Evolutionary conservation across 306 rosid genomes (phyloP).

Genomic region (Quercus parvula): DNA sequence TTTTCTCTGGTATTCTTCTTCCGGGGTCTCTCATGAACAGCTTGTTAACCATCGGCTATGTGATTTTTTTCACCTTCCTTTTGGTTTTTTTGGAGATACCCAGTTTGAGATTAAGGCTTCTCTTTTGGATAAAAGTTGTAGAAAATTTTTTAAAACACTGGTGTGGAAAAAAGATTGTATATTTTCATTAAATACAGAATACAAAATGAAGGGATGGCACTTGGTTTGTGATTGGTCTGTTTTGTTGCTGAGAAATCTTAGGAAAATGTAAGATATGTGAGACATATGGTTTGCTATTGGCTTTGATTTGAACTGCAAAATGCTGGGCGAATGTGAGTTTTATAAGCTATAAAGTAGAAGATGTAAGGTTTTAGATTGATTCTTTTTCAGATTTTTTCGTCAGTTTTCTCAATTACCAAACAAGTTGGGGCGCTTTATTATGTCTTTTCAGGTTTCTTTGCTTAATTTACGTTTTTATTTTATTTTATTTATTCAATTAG

Average conservation of each 20-base stretch:
- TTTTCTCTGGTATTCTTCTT: not conserved
- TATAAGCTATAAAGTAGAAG: constrained; percentile 13
- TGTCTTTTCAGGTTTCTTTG: constrained; percentile 14
- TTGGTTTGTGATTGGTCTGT: not conserved
- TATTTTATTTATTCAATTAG: not conserved
- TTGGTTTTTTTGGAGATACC: not conserved
- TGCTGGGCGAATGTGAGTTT: not conserved
- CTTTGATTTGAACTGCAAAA: not conserved
- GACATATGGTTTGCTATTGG: not conserved
- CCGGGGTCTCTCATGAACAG: constrained; percentile 12
- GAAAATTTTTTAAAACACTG: too few species aligned
- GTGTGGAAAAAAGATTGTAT: too few species aligned
- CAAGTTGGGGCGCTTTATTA: constrained; percentile 9
- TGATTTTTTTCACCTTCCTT: constrained; percentile 3
- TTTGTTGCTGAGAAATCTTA: constrained; percentile 14
- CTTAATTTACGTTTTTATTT: not conserved
- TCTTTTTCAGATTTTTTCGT: not conserved
- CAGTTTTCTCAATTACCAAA: constrained; percentile 7
- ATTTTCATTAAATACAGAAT: not conserved
- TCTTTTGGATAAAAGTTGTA: too few species aligned
- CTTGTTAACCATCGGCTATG: constrained; percentile 18
- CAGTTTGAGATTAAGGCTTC: not conserved
- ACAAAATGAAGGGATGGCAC: not conserved
- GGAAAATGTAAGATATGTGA: constrained; percentile 14
- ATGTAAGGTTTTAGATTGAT: constrained; percentile 5